These are phyloP conservation scores for Erythrophleum fordii DNA, from an alignment of 306 rosid genomes.

Conservation along the genomic window DNA sequence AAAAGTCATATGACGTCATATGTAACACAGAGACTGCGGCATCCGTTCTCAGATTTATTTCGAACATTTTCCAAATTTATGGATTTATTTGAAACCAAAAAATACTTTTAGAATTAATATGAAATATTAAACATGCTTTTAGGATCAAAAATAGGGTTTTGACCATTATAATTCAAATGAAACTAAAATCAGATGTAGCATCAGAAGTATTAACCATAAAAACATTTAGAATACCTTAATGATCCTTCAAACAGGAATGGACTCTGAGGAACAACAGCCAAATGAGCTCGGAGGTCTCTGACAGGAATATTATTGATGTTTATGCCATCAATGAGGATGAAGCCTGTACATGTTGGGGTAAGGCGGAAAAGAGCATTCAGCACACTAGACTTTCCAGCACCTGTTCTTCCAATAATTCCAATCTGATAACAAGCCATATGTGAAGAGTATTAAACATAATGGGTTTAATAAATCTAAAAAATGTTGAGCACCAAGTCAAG, in stretches of 20 bases:
- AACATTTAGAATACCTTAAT: slow-evolving; percentile 59
- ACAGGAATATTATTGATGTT: slow-evolving; percentile 69
- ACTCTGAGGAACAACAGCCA: slow-evolving; percentile 96
- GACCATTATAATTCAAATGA: slow-evolving; percentile 5
- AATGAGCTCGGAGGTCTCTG: slow-evolving; percentile 81
- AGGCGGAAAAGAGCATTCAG: slow-evolving; percentile 92
- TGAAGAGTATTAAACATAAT: slow-evolving; percentile 21
- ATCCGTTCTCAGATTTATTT: neutral
- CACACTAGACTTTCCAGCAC: slow-evolving; percentile 98
- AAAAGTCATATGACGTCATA: too few relatives aligned
- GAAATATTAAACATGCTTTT: neutral
- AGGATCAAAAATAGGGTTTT: neutral
- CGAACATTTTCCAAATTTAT: neutral
- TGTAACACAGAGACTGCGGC: too few relatives aligned
- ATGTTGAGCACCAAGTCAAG: slow-evolving; percentile 19
- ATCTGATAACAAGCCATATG: slow-evolving; percentile 57
- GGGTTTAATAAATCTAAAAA: slow-evolving; percentile 13
- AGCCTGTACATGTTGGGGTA: slow-evolving; percentile 70
- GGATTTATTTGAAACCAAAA: neutral
- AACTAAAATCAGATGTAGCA: slow-evolving; percentile 29
- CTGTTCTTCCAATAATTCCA: slow-evolving; percentile 95
- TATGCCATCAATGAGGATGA: slow-evolving; percentile 70
- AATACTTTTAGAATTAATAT: neutral
- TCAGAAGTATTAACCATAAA: slow-evolving; percentile 4
- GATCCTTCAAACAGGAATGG: slow-evolving; percentile 93